Conservation (phyloP, 768 basidiomycete species). For the Mycena floridula region DNA sequence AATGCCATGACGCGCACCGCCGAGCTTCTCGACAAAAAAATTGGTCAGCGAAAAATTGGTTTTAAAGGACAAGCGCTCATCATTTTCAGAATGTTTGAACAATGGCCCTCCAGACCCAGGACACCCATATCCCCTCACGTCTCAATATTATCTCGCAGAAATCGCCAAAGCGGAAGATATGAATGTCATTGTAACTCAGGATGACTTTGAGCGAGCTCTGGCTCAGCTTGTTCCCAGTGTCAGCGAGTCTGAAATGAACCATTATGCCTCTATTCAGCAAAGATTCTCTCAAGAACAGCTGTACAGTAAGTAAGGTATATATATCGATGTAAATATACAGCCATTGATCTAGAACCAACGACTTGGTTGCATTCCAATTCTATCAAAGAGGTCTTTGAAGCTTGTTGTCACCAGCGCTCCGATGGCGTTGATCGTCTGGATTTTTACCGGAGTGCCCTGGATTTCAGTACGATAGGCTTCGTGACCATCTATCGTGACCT, state of each 20-base stretch:
- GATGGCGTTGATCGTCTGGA: slow-evolving; percentile 35
- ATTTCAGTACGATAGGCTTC: slow-evolving; percentile 44
- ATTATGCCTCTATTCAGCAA: slow-evolving; percentile 69
- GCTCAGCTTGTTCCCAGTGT: slow-evolving; percentile 72
- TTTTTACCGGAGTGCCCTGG: slow-evolving; percentile 39
- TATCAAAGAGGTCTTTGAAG: slow-evolving; percentile 49
- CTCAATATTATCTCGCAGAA: slow-evolving; percentile 88
- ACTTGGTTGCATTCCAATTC: slow-evolving; percentile 46
- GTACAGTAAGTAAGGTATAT: not conserved
- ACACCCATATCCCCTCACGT: slow-evolving; percentile 67
- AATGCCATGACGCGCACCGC: slow-evolving; percentile 92
- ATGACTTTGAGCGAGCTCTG: slow-evolving; percentile 77
- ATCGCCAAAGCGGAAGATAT: slow-evolving; percentile 67
- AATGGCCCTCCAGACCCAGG: too few species aligned
- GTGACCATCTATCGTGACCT: slow-evolving; percentile 56
- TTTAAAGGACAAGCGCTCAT: too few species aligned
- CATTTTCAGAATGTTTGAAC: too few species aligned
- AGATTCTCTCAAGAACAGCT: slow-evolving; percentile 44
- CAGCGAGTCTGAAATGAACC: slow-evolving; percentile 77
- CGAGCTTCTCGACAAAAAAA: slow-evolving; percentile 64
- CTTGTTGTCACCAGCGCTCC: slow-evolving; percentile 40
- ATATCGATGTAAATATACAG: not conserved
- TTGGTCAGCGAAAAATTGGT: too few species aligned
- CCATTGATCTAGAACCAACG: slow-evolving; percentile 43
- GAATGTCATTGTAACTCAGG: slow-evolving; percentile 63